Conservation (phyloP, 1,139 yeast species). For the Yamadazyma membranifaciens region DNA sequence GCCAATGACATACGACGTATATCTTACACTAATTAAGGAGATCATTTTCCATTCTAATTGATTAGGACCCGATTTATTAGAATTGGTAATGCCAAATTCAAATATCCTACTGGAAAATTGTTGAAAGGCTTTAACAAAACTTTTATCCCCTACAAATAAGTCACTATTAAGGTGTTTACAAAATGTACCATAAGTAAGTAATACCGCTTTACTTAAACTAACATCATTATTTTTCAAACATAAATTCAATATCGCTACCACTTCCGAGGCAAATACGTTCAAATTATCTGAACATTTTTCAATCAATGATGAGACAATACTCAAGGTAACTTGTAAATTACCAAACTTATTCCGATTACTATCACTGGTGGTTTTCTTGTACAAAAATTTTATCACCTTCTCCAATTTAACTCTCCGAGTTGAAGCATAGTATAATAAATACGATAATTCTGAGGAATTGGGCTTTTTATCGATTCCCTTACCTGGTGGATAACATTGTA, state of each 20-base stretch:
- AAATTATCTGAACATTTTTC: constrained; percentile 78
- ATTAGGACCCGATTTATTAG: constrained; percentile 29
- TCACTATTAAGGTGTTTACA: constrained; percentile 67
- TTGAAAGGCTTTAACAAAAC: constrained; percentile 53
- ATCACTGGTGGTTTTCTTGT: constrained; percentile 63
- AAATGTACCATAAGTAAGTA: constrained; percentile 54
- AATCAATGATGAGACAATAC: constrained; percentile 66
- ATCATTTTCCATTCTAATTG: constrained; percentile 49
- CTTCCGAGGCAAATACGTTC: constrained; percentile 72
- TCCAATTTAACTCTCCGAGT: constrained; percentile 85
- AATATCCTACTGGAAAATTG: constrained; percentile 39
- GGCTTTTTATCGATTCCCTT: constrained; percentile 83
- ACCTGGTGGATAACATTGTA: constrained; percentile 93
- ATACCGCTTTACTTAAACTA: constrained; percentile 51
- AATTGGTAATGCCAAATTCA: constrained; percentile 18
- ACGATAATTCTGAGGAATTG: constrained; percentile 86
- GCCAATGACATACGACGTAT: constrained; percentile 44
- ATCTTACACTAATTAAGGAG: constrained; percentile 43
- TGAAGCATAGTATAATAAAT: constrained; percentile 86
- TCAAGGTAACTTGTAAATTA: constrained; percentile 78
- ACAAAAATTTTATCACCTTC: constrained; percentile 74
- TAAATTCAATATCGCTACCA: constrained; percentile 46
- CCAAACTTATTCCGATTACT: constrained; percentile 65
- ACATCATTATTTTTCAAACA: constrained; percentile 54
- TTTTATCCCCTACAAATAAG: constrained; percentile 69